Evolutionary conservation across 805 yeast genomes (phyloP).

Genomic region (Kazachstania viticola): DNA sequence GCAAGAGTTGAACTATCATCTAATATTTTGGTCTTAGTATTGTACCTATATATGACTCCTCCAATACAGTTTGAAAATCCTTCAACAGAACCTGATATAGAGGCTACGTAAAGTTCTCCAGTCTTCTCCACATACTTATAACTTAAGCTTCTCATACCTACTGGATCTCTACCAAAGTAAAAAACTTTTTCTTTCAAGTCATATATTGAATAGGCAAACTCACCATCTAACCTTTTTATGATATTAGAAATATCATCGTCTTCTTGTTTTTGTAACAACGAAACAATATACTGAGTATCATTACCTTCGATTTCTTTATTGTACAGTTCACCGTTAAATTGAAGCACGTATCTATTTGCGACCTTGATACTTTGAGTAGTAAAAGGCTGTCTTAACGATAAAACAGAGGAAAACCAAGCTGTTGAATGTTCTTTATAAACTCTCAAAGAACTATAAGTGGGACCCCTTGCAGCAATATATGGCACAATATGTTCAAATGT

Average conservation of each 20-base stretch:
- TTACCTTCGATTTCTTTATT: slow-evolving; percentile 42
- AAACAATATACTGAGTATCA: slow-evolving; percentile 50
- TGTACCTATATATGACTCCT: slow-evolving; percentile 38
- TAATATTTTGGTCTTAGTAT: slow-evolving; percentile 17
- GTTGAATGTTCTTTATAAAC: slow-evolving; percentile 6
- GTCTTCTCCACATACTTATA: slow-evolving; percentile 24
- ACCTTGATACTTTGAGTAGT: slow-evolving; percentile 54
- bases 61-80: slow-evolving; percentile 44
- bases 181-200: slow-evolving; percentile 33
- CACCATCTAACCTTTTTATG: slow-evolving; percentile 53
- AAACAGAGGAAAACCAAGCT: slow-evolving; percentile 53
- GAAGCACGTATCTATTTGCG: slow-evolving; percentile 36
- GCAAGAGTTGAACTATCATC: slow-evolving; percentile 7
- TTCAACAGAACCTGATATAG: slow-evolving; percentile 24
- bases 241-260: slow-evolving; percentile 31
- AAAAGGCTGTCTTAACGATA: slow-evolving; percentile 72
- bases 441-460: slow-evolving; percentile 37
- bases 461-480: slow-evolving; percentile 48
- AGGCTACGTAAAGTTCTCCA: slow-evolving; percentile 35
- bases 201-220: slow-evolving; percentile 54
- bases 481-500: slow-evolving; percentile 33
- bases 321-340: slow-evolving; percentile 89
- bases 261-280: slow-evolving; percentile 20
- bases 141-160: slow-evolving; percentile 73
- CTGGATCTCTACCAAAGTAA: slow-evolving; percentile 72